Conservation (phyloP, 345 rosid species). For the Schrenkiella parvula region DNA sequence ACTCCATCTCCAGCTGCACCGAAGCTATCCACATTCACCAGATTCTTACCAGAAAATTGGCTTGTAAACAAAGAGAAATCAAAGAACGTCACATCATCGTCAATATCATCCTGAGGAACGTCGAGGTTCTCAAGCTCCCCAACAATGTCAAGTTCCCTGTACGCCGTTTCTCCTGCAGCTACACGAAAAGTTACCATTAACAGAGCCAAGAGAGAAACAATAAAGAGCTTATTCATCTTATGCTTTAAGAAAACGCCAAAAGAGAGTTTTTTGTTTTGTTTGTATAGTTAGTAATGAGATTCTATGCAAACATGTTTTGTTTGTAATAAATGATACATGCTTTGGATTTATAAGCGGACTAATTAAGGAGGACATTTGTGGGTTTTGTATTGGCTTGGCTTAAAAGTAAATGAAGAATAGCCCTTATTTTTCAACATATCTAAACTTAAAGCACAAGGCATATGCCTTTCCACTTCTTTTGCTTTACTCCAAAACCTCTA, state of each 20-base stretch:
- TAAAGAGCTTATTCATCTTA: constrained; percentile 49
- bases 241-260: constrained; percentile 20
- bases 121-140: constrained; percentile 53
- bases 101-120: constrained; percentile 53
- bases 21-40: constrained; percentile 92
- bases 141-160: constrained; percentile 42
- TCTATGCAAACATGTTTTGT: constrained; percentile 3
- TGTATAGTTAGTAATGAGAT: constrained; percentile 36
- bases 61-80: constrained; percentile 49
- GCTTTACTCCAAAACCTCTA: constrained; percentile 83
- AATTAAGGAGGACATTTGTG: constrained; percentile 38
- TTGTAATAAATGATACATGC: constrained; percentile 13
- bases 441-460: constrained; percentile 86
- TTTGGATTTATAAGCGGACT: constrained; percentile 56
- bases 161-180: constrained; percentile 40
- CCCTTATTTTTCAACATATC: constrained; percentile 52
- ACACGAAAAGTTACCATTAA: constrained; percentile 45
- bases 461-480: constrained; percentile 41
- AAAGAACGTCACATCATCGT: constrained; percentile 36
- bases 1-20: constrained; percentile 87
- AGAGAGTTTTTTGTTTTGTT: constrained; percentile 35
- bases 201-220: constrained; percentile 49
- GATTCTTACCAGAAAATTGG: constrained; percentile 56
- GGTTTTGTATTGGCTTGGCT: constrained; percentile 65
- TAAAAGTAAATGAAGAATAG: constrained; percentile 72